Percentiles rank a stretch among this genome's conserved stretches.
These are phyloP conservation scores for Oryza nivara DNA, from an alignment of 176 grass and related monocot species.

Conservation along the genomic window DNA sequence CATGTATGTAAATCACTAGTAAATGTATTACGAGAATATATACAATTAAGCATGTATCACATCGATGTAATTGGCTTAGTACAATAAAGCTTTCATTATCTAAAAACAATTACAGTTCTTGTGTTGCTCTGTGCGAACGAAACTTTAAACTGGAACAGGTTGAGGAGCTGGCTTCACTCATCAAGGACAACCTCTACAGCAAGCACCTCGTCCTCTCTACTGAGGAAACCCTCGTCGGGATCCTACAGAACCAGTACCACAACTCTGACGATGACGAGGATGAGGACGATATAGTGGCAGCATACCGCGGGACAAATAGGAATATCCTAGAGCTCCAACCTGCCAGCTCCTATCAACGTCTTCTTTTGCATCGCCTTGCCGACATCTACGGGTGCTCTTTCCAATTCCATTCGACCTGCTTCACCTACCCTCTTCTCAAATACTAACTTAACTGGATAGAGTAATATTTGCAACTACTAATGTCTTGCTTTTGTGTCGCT, in stretches of 20 bases:
- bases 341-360: slow-evolving; percentile 74
- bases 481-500: slow-evolving; percentile 2
- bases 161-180: slow-evolving; percentile 88
- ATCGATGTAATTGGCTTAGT: too few species aligned
- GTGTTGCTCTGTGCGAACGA: background rate
- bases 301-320: slow-evolving; percentile 32
- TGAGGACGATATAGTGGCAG: background rate
- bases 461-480: background rate
- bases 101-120: background rate
- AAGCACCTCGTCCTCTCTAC: slow-evolving; percentile 96
- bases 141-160: slow-evolving; percentile 43
- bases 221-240: slow-evolving; percentile 64
- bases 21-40: background rate
- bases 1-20: background rate
- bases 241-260: slow-evolving; percentile 53
- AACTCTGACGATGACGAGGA: background rate
- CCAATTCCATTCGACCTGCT: background rate
- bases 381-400: slow-evolving; percentile 82
- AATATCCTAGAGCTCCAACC: slow-evolving; percentile 82
- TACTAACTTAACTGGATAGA: background rate
- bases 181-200: slow-evolving; percentile 93
- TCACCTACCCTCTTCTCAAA: background rate
- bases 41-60: background rate
- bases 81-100: too few species aligned
- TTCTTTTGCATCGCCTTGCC: slow-evolving; percentile 86